Conservation (phyloP, 768 basidiomycete genomes). For the Lentinula edodes region DNA sequence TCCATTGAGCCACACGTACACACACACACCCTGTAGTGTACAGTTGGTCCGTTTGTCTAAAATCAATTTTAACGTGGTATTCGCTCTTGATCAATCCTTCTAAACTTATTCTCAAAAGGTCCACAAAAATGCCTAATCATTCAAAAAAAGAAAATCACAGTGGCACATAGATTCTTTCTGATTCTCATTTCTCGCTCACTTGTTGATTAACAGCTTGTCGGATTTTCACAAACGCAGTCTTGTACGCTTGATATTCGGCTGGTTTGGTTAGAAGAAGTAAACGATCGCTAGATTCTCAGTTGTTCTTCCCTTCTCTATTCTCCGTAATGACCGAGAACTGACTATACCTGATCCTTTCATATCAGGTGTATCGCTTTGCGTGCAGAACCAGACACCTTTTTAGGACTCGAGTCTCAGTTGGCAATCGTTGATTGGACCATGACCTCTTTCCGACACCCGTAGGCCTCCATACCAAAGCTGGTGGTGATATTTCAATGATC, state of each 20-base stretch:
- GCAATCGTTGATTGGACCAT: background rate
- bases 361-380: background rate
- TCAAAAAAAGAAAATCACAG: background rate
- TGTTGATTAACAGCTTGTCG: background rate
- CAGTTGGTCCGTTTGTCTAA: too few relatives aligned
- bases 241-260: background rate
- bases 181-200: background rate
- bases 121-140: background rate
- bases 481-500: too few relatives aligned
- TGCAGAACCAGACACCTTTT: background rate
- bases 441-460: background rate
- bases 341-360: background rate
- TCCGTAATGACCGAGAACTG: background rate
- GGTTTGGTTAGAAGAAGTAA: background rate
- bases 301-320: background rate
- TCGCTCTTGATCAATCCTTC: background rate
- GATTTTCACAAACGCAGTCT: background rate
- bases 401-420: background rate
- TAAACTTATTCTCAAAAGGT: background rate
- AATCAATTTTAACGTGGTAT: too few relatives aligned
- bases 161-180: background rate
- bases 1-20: too few relatives aligned
- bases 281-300: background rate
- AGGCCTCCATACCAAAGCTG: background rate
- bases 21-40: too few relatives aligned